phyloP scores from a whole-genome alignment of 768 basidiomycete genomes.

The Boletellus sp. region DNA sequence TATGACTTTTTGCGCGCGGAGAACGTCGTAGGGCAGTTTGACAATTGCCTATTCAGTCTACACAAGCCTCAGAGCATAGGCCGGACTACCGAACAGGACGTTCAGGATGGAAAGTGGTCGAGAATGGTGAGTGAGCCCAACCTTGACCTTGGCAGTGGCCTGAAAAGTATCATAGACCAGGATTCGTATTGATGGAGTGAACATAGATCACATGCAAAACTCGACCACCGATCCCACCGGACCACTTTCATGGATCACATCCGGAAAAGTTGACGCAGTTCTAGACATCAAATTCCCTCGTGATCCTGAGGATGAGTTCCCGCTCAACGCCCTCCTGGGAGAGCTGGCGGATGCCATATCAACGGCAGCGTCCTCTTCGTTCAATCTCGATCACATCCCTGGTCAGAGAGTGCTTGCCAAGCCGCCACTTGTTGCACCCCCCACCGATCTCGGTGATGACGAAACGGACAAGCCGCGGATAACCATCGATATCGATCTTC shows the following conservation, averaged over 20 bases:
- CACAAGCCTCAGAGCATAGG: constrained; percentile 97
- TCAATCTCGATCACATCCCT: constrained; percentile 63
- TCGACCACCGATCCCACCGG: constrained; percentile 71
- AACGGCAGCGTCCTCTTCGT: constrained; percentile 50
- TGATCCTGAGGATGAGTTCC: constrained; percentile 64
- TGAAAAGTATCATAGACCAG: constrained; percentile 58
- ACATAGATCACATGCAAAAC: constrained; percentile 90
- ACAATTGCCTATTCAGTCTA: constrained; percentile 95
- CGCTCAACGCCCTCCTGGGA: constrained; percentile 78
- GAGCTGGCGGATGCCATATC: constrained; percentile 88
- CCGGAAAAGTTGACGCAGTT: constrained; percentile 94
- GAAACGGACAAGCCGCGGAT: constrained; percentile 44
- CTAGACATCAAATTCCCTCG: constrained; percentile 97
- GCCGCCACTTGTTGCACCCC: constrained; percentile 77
- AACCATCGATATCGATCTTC: constrained; percentile 86
- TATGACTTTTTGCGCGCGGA: constrained; percentile 91
- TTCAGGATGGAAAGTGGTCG: constrained; percentile 80
- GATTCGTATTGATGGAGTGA: constrained; percentile 94
- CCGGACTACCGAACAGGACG: constrained; percentile 79
- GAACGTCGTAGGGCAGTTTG: constrained; percentile 94
- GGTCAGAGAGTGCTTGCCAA: constrained; percentile 85
- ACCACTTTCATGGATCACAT: constrained; percentile 96
- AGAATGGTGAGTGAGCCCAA: constrained; percentile 65
- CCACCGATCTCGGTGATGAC: constrained; percentile 32
- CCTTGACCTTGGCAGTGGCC: not conserved